Percentiles rank a stretch among this genome's conserved stretches.
Conservation (phyloP, 495 filamentous ascomycete genomes). For the Penicillium turbatum region DNA sequence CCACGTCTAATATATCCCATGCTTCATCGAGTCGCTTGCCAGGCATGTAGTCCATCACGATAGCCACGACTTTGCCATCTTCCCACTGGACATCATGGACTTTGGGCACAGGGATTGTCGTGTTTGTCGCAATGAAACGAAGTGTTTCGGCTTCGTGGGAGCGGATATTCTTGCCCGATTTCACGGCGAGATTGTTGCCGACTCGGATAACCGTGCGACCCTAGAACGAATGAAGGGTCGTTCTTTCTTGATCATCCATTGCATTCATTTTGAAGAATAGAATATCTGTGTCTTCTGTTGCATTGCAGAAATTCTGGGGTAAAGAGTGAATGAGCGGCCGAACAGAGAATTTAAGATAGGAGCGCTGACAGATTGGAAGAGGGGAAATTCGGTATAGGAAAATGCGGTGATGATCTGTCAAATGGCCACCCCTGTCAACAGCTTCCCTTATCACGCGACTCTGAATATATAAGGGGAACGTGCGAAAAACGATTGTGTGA, state of each 20-base stretch:
- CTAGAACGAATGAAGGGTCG: constrained; percentile 3
- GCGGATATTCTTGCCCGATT: constrained; percentile 6
- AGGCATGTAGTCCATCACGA: constrained; percentile 34
- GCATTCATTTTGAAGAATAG: not conserved
- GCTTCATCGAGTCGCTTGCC: constrained; percentile 23
- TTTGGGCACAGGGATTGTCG: constrained; percentile 28
- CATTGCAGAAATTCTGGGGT: not conserved
- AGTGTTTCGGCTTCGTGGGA: constrained; percentile 5
- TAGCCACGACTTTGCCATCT: constrained; percentile 11
- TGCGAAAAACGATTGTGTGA: too few species aligned
- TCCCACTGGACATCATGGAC: constrained; percentile 18
- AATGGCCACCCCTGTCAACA: too few species aligned
- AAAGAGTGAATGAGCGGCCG: not conserved
- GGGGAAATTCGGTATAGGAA: too few species aligned
- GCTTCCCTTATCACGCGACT: too few species aligned
- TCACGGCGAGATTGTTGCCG: constrained; percentile 1
- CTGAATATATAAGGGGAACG: too few species aligned
- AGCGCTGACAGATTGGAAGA: too few species aligned
- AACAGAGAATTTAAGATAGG: not conserved
- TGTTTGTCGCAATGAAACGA: constrained; percentile 23
- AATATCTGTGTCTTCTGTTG: not conserved
- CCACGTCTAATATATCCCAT: constrained; percentile 10
- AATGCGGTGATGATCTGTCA: too few species aligned
- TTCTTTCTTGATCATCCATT: constrained; percentile 6
- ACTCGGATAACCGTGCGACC: constrained; percentile 5